These are phyloP conservation scores for Parietaria judaica DNA, from an alignment of 306 rosid species.

Conservation along the genomic window DNA sequence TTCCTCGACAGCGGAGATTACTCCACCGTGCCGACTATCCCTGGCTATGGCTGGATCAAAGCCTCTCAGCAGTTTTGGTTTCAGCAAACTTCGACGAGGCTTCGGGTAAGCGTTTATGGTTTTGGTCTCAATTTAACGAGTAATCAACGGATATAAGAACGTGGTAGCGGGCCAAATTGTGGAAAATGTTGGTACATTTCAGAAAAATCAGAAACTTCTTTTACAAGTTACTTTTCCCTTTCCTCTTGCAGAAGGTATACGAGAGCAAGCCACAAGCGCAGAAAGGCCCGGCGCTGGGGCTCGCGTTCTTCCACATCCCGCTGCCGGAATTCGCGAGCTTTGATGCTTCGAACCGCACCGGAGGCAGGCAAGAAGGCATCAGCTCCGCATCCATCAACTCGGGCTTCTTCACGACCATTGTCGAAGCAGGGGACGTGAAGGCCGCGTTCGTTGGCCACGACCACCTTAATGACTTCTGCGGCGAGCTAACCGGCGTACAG, in stretches of 20 bases:
- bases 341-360: slow-evolving; percentile 60
- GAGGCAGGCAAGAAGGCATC: slow-evolving; percentile 62
- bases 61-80: slow-evolving; percentile 93
- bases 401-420: slow-evolving; percentile 85
- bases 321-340: slow-evolving; percentile 67
- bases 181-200: too few species aligned
- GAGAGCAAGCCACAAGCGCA: slow-evolving; percentile 44
- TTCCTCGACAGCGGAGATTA: slow-evolving; percentile 94
- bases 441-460: slow-evolving; percentile 87
- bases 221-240: too few species aligned
- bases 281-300: slow-evolving; percentile 73
- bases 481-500: slow-evolving; percentile 47
- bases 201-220: too few species aligned
- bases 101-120: slow-evolving; percentile 37
- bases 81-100: slow-evolving; percentile 51
- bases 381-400: slow-evolving; percentile 87
- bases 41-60: slow-evolving; percentile 88
- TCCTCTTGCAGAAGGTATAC: slow-evolving; percentile 46
- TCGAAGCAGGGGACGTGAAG: slow-evolving; percentile 80
- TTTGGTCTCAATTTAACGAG: not conserved
- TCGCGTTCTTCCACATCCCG: slow-evolving; percentile 87
- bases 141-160: too few species aligned
- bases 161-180: too few species aligned
- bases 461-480: slow-evolving; percentile 89
- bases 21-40: slow-evolving; percentile 52